Evolutionary conservation across 208 protist species (phyloP).

Genomic region (Balamuthia mandrillaris): DNA sequence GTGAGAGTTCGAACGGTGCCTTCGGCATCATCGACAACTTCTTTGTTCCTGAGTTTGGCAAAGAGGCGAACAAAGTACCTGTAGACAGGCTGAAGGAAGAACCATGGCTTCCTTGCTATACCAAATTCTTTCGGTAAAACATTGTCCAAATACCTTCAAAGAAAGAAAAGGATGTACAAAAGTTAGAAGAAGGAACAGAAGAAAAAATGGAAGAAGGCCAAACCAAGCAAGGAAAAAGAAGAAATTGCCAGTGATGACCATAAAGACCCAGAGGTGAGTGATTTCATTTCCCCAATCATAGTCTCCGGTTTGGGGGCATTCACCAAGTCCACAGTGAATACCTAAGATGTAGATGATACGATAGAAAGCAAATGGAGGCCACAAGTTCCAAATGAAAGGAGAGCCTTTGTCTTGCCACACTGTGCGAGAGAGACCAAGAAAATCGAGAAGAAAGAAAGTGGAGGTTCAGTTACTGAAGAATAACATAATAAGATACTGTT

Average conservation of each 20-base stretch:
- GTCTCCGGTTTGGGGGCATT: constrained; percentile 19
- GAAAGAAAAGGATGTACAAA: neutral
- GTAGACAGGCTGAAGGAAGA: constrained; percentile 12
- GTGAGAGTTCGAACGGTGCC: no score
- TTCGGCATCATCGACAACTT: no score
- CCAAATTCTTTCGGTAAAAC: constrained; percentile 49
- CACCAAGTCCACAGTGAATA: neutral
- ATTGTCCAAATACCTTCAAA: constrained; percentile 32
- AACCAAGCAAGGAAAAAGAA: constrained; percentile 25
- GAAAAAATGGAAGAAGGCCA: neutral
- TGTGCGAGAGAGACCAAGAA: constrained; percentile 7
- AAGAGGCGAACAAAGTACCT: no score
- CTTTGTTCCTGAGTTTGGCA: no score
- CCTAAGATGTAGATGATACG: neutral
- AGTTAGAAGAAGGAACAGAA: neutral
- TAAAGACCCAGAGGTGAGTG: constrained; percentile 7
- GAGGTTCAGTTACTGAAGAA: neutral
- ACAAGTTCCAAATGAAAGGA: no score
- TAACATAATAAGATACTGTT: neutral
- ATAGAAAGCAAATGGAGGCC: constrained; percentile 25
- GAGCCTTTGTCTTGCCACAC: no score
- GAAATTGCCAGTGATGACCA: constrained; percentile 5
- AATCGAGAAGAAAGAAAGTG: no score
- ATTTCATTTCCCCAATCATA: neutral
- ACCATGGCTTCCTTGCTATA: constrained; percentile 39